Evolutionary conservation across 768 basidiomycete species (phyloP), one percentile per base, ranked within the genome.

Genomic region (Trametes maxima): DNA sequence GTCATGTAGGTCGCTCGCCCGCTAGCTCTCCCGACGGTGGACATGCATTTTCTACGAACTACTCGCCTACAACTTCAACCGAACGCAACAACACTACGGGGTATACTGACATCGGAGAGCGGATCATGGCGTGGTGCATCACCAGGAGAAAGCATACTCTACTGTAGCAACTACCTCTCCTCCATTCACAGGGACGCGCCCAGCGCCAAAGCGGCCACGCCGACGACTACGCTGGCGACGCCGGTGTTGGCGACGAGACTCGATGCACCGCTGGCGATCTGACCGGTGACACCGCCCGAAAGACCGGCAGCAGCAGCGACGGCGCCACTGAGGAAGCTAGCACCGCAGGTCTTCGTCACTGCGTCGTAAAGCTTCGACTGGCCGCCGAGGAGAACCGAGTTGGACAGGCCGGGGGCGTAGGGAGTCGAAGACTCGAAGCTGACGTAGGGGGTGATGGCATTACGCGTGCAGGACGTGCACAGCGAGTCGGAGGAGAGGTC

Each of bases 381-480:
- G 48, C 82, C 82, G 33, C 76, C 70, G 46, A 98, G 78, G 56
- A 98, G 78, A 14, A 78, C 71, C 68, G 88, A 90, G 67, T 80
- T 79, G 59, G 63, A 54, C 25, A 97, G 69, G 51, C 96, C 94
- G 28, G 89, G 84, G 8, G 82, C 90, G 73, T 94, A 98, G 1
- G 89, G 89, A 45, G 78, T 75, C 57, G 73, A 72, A 43, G 85
- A 82, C 76, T 95, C 91, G 74, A 84, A 95, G 58, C 77, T 74
- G 74, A 92, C 86, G 82, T 92, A 99, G 10, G 85, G 66, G 1
- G 85, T 83, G 65, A 98, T 71, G 70, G 95, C 77, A 64, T 82
- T 82, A 72, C 89, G 85, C 13, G 92, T 86, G 86, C 96, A 98
- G 14, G 86, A 67, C 2, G 81, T 86, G 86, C 96, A 98, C 45